phyloP scores from a whole-genome alignment of 768 basidiomycete genomes.

The Podaxis mareebaensis region DNA sequence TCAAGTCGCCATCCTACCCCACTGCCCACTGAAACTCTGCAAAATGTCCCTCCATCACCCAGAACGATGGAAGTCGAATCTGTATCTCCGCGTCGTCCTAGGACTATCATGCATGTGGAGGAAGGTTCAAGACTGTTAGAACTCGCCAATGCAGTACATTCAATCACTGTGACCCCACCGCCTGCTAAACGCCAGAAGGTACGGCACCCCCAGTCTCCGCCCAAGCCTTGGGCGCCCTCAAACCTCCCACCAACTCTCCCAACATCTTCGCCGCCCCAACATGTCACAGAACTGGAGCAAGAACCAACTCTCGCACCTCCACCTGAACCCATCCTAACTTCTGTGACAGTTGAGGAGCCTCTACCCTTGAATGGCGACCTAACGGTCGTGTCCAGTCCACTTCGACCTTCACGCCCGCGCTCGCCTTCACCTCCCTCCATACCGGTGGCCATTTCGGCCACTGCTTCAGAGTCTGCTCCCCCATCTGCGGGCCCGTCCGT shows the following conservation, averaged over 20 bases:
- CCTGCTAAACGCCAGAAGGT: conserved; percentile 7
- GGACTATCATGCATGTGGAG: background rate
- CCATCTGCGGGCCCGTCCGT: background rate
- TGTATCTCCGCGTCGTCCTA: background rate
- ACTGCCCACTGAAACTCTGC: background rate
- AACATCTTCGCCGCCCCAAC: background rate
- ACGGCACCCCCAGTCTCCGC: background rate
- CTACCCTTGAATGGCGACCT: background rate
- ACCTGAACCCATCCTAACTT: conserved; percentile 7
- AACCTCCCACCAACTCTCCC: background rate
- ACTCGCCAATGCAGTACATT: conserved; percentile 13
- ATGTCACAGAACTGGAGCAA: conserved; percentile 7
- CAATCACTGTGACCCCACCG: conserved; percentile 4
- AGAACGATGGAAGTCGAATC: background rate
- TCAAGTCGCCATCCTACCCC: background rate
- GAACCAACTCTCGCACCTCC: conserved; percentile 7
- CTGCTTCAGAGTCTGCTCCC: background rate
- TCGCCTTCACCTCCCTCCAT: background rate
- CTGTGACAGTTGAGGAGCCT: background rate
- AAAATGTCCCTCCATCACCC: background rate
- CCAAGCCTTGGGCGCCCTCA: background rate
- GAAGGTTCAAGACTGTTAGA: conserved; percentile 12
- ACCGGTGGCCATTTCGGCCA: background rate
- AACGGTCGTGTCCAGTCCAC: conserved; percentile 13
- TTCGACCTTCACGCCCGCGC: conserved; percentile 17